Base-by-base conservation (phyloP, 345 rosid genomes). In the Combretum micranthum region DNA sequence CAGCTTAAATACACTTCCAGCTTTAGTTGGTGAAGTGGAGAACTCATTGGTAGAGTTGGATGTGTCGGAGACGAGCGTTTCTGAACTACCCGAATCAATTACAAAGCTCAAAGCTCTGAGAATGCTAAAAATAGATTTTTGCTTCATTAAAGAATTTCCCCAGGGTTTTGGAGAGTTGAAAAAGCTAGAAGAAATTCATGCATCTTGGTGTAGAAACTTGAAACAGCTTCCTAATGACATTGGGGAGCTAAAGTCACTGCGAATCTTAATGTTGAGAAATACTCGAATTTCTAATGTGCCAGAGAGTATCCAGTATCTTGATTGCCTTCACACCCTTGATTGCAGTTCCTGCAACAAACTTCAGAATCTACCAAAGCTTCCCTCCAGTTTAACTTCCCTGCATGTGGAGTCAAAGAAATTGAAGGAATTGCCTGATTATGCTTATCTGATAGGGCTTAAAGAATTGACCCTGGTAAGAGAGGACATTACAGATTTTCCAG, bases 41-140 rank as follows among this genome's bases (percentile, higher is more conserved):
- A 15, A 13, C 17, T 49, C 55, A 0, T 49, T 60, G 8, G 44
- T 49, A 0, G 48, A 50, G 63, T 2, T 60, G 53, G 63, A 60
- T 13, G 42, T 60, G 15, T 60, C 55, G 0, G 26, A 32, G 2
- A 60, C 55, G 0, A 54, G 63, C 20, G 0, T 60, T 16, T 42
- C 2, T 13, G 53, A 60, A 20, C 50, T 60, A 0, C 63, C 55
- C 1, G 48, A 60, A 48, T 50, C 63, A 11, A 19, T 60, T 32
- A 37, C 13, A 15, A 14, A 49, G 4, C 20, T 60, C 17, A 21
- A 19, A 4, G 12, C 22, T 4, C 44, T 60, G 21, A 60, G 21
- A 43, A 55, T 60, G 42, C 21, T 60, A 21, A 60, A 51, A 1
- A 15, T 42, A 26, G 63, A 60, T 8, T 60, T 39, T 0, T 60